These are phyloP conservation scores for Fusarium miscanthi DNA, from an alignment of 2,329 filamentous ascomycete species.

Conservation along the genomic window DNA sequence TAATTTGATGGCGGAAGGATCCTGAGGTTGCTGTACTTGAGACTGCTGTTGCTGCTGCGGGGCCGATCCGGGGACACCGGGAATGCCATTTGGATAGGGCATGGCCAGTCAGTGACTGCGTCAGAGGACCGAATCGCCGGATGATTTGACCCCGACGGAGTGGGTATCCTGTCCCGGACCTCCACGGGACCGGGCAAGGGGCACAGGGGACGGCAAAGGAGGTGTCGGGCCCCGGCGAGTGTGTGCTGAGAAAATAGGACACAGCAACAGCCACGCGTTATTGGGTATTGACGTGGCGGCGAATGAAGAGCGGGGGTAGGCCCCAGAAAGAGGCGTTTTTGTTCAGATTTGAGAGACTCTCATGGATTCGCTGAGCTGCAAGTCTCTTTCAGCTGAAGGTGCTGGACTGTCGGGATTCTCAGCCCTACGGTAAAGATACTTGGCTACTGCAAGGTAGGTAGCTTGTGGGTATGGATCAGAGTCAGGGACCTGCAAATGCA, in stretches of 20 bases:
- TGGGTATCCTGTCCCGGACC: constrained; percentile 24
- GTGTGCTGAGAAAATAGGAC: constrained; percentile 8
- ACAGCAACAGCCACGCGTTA: constrained; percentile 2
- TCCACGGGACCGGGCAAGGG: neutral
- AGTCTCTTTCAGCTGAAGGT: constrained; percentile 16
- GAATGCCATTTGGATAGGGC: constrained; percentile 39
- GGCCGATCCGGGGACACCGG: constrained; percentile 33
- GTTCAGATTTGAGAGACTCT: constrained; percentile 11
- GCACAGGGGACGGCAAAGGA: neutral
- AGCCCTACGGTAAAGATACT: constrained; percentile 9
- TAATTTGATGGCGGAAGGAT: constrained; percentile 63
- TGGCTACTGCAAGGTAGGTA: constrained; percentile 9
- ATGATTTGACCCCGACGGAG: constrained; percentile 11
- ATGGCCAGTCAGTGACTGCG: constrained; percentile 20
- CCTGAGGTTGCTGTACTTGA: constrained; percentile 45
- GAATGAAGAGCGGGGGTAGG: neutral
- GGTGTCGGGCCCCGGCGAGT: constrained; percentile 8
- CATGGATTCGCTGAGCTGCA: constrained; percentile 24
- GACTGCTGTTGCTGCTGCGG: constrained; percentile 40
- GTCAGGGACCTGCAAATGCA: constrained; percentile 3
- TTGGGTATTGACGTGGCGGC: constrained; percentile 5
- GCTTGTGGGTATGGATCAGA: constrained; percentile 11
- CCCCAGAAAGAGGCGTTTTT: constrained; percentile 14
- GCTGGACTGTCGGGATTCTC: neutral
- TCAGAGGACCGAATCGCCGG: neutral